phyloP scores from a whole-genome alignment of 164 flowering plant species.

The Annona cherimola region DNA sequence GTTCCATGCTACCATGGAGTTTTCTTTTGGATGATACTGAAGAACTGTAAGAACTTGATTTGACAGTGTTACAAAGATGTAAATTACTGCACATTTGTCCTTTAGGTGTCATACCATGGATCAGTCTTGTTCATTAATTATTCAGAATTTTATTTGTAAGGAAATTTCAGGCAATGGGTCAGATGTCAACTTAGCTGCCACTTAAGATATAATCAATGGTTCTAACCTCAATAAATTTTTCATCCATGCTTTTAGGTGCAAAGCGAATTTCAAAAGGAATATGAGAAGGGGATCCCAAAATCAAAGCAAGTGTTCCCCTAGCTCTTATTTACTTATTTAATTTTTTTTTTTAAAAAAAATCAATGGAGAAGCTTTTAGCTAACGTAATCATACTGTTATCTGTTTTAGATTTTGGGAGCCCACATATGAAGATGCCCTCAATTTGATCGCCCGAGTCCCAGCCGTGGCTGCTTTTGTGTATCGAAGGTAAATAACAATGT shows the following conservation, averaged over 20 bases:
- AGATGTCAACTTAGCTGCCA: neutral
- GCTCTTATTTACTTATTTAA: neutral
- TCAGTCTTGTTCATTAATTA: neutral
- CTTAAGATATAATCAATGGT: neutral
- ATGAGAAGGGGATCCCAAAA: slow-evolving; percentile 87
- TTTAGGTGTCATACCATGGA: neutral
- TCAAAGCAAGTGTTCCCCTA: slow-evolving; percentile 48
- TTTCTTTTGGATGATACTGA: no score
- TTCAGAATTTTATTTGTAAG: no score
- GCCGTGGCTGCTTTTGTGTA: slow-evolving; percentile 82
- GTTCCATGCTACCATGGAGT: no score
- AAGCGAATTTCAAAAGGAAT: slow-evolving; percentile 97
- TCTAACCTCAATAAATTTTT: neutral
- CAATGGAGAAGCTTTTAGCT: neutral
- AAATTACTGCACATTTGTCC: neutral
- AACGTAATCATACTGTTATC: neutral
- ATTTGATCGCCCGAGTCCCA: slow-evolving; percentile 88
- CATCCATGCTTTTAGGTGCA: slow-evolving; percentile 52
- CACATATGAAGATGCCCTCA: slow-evolving; percentile 85
- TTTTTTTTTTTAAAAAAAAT: neutral
- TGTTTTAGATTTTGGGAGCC: slow-evolving; percentile 90
- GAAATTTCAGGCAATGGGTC: neutral
- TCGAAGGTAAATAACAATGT: slow-evolving; percentile 55
- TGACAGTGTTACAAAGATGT: neutral
- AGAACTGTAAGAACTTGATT: neutral